phyloP scores from a whole-genome alignment of 352 stramenopile genomes.

The Peronosclerospora sorghi region DNA sequence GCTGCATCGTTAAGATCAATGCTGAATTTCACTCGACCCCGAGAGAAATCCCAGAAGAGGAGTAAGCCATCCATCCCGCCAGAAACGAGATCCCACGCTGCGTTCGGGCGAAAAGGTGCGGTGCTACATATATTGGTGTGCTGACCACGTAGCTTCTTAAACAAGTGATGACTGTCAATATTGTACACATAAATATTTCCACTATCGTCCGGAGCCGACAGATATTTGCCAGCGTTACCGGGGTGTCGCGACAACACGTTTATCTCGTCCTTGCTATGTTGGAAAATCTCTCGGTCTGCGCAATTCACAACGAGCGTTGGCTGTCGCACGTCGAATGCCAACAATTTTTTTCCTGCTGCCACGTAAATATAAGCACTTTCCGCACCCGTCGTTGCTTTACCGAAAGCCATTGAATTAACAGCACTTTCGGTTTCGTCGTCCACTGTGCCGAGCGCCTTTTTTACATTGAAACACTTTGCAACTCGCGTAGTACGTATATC shows the following conservation, averaged over 20 bases:
- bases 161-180: constrained; percentile 36
- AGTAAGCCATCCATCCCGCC: constrained; percentile 58
- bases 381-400: constrained; percentile 11
- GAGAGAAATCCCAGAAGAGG: constrained; percentile 70
- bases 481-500: constrained; percentile 48
- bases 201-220: constrained; percentile 54
- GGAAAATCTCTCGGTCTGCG: constrained; percentile 42
- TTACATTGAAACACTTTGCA: constrained; percentile 53
- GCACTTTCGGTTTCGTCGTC: constrained; percentile 26
- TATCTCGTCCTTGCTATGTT: constrained; percentile 58
- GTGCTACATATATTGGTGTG: constrained; percentile 61
- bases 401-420: constrained; percentile 61
- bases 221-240: constrained; percentile 35
- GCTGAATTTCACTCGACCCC: constrained; percentile 51
- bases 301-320: constrained; percentile 42
- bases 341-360: constrained; percentile 43
- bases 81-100: constrained; percentile 63
- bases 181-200: constrained; percentile 66
- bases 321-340: constrained; percentile 62
- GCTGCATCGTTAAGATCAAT: constrained; percentile 54
- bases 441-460: constrained; percentile 28
- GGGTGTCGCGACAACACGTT: constrained; percentile 45
- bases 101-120: constrained; percentile 56
- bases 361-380: constrained; percentile 38
- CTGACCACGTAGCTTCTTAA: constrained; percentile 55